These are phyloP conservation scores for Pinus tabuliformis DNA, from an alignment of 75 land plant genomes.

Conservation along the genomic window DNA sequence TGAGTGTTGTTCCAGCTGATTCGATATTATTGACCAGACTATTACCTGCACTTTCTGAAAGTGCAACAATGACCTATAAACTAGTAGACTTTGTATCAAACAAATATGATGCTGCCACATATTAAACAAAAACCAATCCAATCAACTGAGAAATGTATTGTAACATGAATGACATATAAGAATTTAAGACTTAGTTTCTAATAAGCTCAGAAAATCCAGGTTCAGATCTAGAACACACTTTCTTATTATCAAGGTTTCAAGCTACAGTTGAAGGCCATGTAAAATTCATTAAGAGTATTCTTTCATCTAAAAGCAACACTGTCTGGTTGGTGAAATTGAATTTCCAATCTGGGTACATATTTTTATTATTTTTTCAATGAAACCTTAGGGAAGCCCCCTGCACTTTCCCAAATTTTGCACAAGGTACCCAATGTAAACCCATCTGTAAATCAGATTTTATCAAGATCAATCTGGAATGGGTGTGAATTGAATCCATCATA, in stretches of 20 bases:
- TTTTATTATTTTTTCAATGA: no score
- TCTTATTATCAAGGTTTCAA: neutral
- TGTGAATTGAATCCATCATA: neutral
- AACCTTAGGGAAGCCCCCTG: no score
- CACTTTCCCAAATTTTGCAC: no score
- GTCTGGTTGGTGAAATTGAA: neutral
- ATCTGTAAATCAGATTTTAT: neutral
- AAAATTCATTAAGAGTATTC: neutral
- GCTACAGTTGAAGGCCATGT: neutral
- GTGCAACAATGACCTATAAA: neutral
- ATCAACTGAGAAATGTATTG: constrained; percentile 1
- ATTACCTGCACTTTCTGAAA: neutral
- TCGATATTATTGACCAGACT: neutral
- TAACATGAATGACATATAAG: neutral
- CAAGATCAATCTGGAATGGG: neutral
- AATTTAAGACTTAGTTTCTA: neutral
- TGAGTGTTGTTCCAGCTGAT: neutral
- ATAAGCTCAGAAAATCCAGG: neutral
- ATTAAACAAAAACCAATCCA: neutral
- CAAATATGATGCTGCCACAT: neutral
- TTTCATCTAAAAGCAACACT: neutral
- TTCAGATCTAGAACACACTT: neutral
- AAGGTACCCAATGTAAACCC: no score
- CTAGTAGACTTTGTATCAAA: neutral
- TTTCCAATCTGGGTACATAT: neutral